Percentiles rank a stretch among this genome's conserved stretches.
These are phyloP conservation scores for Chalciporus piperatus DNA, from an alignment of 768 basidiomycete species.

Conservation along the genomic window DNA sequence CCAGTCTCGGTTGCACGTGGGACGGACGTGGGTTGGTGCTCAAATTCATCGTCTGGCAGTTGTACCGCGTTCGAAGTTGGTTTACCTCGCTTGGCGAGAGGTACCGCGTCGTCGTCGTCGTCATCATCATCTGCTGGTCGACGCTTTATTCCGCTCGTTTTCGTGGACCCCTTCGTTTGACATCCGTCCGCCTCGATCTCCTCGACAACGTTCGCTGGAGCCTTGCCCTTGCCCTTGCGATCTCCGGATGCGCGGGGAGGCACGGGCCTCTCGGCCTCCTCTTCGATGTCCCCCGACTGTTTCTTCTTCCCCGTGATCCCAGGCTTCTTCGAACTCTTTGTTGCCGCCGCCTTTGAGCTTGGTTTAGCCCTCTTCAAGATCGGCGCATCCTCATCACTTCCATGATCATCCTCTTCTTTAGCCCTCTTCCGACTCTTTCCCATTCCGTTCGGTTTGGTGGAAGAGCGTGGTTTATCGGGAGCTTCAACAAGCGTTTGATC, in stretches of 20 bases:
- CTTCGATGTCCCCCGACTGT: neutral
- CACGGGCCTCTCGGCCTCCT: neutral
- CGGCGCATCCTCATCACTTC: conserved; percentile 1
- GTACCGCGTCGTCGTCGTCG: neutral
- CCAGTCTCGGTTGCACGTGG: neutral
- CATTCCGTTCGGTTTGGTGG: neutral
- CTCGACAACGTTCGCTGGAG: neutral
- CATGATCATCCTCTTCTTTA: neutral
- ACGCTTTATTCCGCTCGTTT: conserved; percentile 7
- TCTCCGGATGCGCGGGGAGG: neutral
- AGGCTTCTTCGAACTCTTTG: neutral
- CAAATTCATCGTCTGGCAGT: neutral
- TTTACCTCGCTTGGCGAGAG: conserved; percentile 18
- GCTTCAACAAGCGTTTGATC: conserved; percentile 27
- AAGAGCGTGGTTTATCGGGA: conserved; percentile 11
- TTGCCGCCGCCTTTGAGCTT: neutral
- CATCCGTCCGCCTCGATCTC: neutral
- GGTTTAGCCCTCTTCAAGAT: neutral
- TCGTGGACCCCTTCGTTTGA: neutral
- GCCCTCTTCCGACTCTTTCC: neutral
- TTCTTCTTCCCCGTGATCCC: neutral
- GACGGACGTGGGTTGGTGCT: too few relatives aligned
- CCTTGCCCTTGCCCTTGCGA: too few relatives aligned
- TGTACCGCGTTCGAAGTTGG: conserved; percentile 1
- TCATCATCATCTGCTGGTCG: conserved; percentile 2